Base-by-base conservation (phyloP, 1,139 yeast genomes). In the Candida labiduridarum region DNA sequence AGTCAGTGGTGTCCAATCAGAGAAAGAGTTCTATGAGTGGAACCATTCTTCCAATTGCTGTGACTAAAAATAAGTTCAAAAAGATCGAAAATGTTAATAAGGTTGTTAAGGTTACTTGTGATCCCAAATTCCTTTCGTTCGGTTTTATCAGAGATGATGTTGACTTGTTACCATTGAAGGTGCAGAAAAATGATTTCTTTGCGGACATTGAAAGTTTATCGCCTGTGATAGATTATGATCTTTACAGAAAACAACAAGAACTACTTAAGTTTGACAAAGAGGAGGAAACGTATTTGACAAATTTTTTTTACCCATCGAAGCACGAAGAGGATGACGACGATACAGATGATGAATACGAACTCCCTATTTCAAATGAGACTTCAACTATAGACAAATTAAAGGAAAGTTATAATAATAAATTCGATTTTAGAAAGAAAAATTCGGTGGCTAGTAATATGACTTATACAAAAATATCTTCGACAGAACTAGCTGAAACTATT, bases 131-230 rank as follows among this genome's bases (percentile, higher is more conserved):
- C 62, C 72, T 82, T 0, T 84, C 90, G 0, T 89, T 89, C 71
- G 85, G 84, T 1, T 82, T 87, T 46, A 69, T 89, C 8, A 76
- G 88, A 56, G 87, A 85, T 56, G 95, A 87, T 47, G 65, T 78
- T 12, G 85, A 81, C 54, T 60, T 69, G 18, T 61, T 86, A 3
- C 87, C 89, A 0, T 68, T 83, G 31, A 64, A 76, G 46, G 59
- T 84, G 11, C 65, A 66, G 7, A 67, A 71, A 49, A 79, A 82
- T 57, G 68, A 72, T 19, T 72, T 83, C 43, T 56, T 71, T 9
- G 57, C 63, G 29, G 88, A 85, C 57, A 70, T 85, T 55, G 73
- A 72, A 7, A 69, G 67, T 44, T 67, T 84, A 43, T 83, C 88
- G 22, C 80, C 82, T 0, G 51, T 82, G 16, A 49, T 51, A 3